Evolutionary conservation across 208 protist genomes (phyloP), one percentile per base, ranked within the genome.

Genomic region (Leishmania braziliensis): DNA sequence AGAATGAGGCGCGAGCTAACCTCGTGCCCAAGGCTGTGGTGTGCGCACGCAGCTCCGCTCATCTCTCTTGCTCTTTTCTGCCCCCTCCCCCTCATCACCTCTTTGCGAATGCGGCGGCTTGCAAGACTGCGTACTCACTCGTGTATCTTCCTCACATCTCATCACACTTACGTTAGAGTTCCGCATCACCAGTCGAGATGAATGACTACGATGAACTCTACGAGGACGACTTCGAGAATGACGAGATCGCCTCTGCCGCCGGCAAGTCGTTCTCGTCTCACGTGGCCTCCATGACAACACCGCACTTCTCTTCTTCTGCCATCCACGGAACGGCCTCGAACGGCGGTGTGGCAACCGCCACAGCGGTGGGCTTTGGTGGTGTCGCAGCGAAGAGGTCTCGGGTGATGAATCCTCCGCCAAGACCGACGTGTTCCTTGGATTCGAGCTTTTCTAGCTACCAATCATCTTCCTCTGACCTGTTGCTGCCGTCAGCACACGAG

Each of bases 211-310:
- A 75, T 9, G 83, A 86, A 39, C 46, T 73, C 29, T 80, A 80
- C 77, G 36, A 73, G 3, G 77, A 71, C 51, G 83, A 86, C 51
- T 82, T 75, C 65, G 77, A 83, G 16, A 79, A 83, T 43, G 83
- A 84, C 18, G 77, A 80, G 60, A 10, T 53, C 23, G 63, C 66
- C 12, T 53, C 50, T 26, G 54, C 53, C 75, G 53, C 54, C 36
- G 12, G 6, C 1, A 36, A 29, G 12, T 50, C 65, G 3, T 20
- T 75, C 5, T 46, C 79, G 36, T 50, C 39, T 18, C 46, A 4
- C 65, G 18, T 39, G 5, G 58, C 26, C 1, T 80, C 72, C 23
- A 68, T 65, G 43, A 20, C 54, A 23, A 75, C 81, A 3, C 9
- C 70, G 9, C 9, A 50, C 18, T 33, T 8, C 70, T 43, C 70